Base-by-base conservation (phyloP, 2,329 filamentous ascomycete genomes). In the Pezicula carpinea region DNA sequence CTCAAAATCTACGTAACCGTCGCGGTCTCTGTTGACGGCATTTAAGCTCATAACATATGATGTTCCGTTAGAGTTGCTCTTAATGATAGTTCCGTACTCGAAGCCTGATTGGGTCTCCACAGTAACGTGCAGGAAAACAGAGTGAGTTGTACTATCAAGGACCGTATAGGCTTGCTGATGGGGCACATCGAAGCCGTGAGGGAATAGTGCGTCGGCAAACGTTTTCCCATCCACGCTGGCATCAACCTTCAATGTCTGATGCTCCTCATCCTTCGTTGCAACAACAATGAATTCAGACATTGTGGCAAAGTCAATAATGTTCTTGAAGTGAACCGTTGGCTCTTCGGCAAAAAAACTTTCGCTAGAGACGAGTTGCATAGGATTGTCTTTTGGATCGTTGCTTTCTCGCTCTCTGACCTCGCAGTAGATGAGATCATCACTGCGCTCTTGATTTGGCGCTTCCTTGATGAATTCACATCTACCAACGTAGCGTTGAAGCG, bases 31-130 rank as follows among this genome's bases (percentile, higher is more conserved):
- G 66, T 97, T 96, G 62, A 97, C 89, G 17, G 80, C 81, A 41
- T 80, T 73, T 19, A 93, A 75, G 66, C 88, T 95, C 54, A 95
- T 72, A 11, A 96, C 88, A 61, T 96, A 99, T 1, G 87, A 93
- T 1, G 93, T 99, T 45, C 93, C 93, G 63, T 99, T 97, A 59
- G 90, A 96, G 71, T 99, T 99, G 63, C 90, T 96, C 79, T 97
- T 99, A 68, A 99, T 82, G 57, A 99, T 89, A 19, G 86, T 85
- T 32, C 93, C 93, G 58, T 87, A 90, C 50, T 86, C 80, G 43
- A 78, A 80, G 15, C 81, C 84, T 43, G 73, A 64, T 3, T 72
- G 71, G 34, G 76, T 77, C 59, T 87, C 85, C 34, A 89, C 88
- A 1, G 87, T 90, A 39, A 97, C 92, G 61, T 97, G 95, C 48